Evolutionary conservation across 2,329 filamentous ascomycete genomes (phyloP), one percentile per base, ranked within the genome.

Genomic region (Curvularia sp.): DNA sequence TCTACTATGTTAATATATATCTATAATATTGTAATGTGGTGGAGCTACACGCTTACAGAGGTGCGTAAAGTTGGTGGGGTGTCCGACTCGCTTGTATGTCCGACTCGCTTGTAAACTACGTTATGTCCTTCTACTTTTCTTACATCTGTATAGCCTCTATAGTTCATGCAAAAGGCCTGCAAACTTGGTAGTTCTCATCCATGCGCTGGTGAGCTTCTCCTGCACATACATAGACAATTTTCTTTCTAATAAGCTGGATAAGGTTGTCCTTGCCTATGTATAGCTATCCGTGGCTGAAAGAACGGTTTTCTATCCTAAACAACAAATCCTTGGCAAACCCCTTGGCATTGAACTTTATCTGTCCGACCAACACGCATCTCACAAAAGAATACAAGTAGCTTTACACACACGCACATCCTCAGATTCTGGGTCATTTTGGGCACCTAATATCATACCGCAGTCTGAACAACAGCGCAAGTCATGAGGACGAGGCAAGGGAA

Each of bases 301-400:
- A 25, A 5, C 41, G 4, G 13, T 27, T 27, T 43, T 41, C 21
- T 43, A 43, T 43, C 21, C 41, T 21, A 43, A 19, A 43, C 23
- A n/a, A 18, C 27, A 21, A 13, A n/a, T n/a, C 15, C 12, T 43
- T 43, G n/a, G 10, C 23, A n/a, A 27, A 43, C n/a, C 41, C 2
- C 41, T 43, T 43, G 41, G 41, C 13, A 43, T n/a, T 43, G n/a
- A 43, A 43, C 41, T 12, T n/a, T 43, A 43, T 27, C 3, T 43
- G 10, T 15, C 23, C 7, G 15, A 9, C 21, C 23, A 25, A 5
- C 12, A 43, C 23, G 41, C 13, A n/a, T 8, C 19, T n/a, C 19
- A 3, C 21, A 15, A 23, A 23, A 18, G 15, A 9, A 25, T 5
- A 4, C 25, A 25, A 27, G n/a, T 12, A 12, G 19, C 25, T 18